Base-by-base conservation (phyloP, 768 basidiomycete species). In the Boletus patriciae region DNA sequence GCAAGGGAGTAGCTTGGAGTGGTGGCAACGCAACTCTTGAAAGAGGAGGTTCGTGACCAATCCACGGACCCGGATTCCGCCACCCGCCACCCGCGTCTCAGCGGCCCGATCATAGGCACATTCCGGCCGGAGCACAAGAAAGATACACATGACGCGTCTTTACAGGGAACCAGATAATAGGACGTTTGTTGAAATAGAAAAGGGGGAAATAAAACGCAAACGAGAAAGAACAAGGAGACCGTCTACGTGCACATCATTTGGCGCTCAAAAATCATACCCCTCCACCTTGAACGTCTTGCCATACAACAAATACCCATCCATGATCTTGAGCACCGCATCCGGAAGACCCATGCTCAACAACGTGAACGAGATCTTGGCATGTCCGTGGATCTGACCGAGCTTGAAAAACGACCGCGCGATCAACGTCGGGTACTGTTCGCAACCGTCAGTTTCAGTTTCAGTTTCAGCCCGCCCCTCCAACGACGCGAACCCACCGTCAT, bases 321-420 rank as follows among this genome's bases (percentile, higher is more conserved):
- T 94, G 62, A 97, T 90, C 76, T 91, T 94, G 64, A 90, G 77
- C 54, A 97, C 89, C 9, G 89, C 81, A 2, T 93, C 90, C 1
- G 95, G 95, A 9, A 98, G 78, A 3, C 92, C 91, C 91, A 97
- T 95, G 68, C 94, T 96, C 52, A 97, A 74, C 27, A 99, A 74
- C 8, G 95, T 95, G 69, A 92, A 97, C 50, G 87, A 84, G 58
- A 98, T 94, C 76, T 98, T 98, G 58, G 86, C 89, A 63, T 94
- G 90, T 0, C 97, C 97, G 62, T 98, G 94, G 38, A 90, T 84
- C 71, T 88, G 88, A 7, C 94, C 93, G 7, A 99, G 81, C 73
- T 95, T 96, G 84, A 92, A 98, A 65, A 98, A 86, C 57, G 88
- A 84, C 34, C 88, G 85, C 0, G 94, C 92, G 45, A 98, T 92